phyloP scores from a whole-genome alignment of 306 rosid genomes.

The Senna tora region DNA sequence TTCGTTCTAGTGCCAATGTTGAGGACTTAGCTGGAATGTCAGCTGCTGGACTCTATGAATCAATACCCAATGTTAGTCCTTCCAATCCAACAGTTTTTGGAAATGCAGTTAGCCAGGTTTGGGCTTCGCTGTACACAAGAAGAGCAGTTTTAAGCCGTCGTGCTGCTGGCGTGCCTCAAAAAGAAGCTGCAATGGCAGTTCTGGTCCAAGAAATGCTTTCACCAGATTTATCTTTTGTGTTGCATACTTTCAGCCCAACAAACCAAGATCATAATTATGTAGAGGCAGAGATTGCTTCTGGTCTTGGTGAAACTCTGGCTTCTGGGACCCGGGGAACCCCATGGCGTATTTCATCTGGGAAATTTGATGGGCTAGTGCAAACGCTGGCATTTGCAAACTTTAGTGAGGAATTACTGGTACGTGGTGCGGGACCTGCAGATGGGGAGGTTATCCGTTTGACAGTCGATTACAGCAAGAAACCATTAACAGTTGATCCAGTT shows the following conservation, averaged over 20 bases:
- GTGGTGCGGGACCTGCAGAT: slow-evolving; percentile 78
- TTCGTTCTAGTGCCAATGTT: slow-evolving; percentile 93
- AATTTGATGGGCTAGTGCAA: slow-evolving; percentile 72
- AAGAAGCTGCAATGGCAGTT: slow-evolving; percentile 88
- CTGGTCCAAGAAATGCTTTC: slow-evolving; percentile 97
- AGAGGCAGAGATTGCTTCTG: slow-evolving; percentile 94
- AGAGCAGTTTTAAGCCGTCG: slow-evolving; percentile 90
- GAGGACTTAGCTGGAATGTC: slow-evolving; percentile 99
- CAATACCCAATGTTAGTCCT: slow-evolving; percentile 93
- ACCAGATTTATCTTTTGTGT: slow-evolving; percentile 89
- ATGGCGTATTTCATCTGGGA: slow-evolving; percentile 84
- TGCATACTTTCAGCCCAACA: slow-evolving; percentile 79
- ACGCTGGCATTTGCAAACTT: slow-evolving; percentile 91
- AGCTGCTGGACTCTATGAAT: slow-evolving; percentile 95
- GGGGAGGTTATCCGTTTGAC: slow-evolving; percentile 84
- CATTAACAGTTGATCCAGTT: slow-evolving; percentile 67
- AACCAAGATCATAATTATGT: slow-evolving; percentile 69
- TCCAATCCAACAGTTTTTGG: slow-evolving; percentile 69
- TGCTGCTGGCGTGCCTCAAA: slow-evolving; percentile 81
- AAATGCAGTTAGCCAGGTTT: slow-evolving; percentile 71
- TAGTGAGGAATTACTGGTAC: slow-evolving; percentile 83
- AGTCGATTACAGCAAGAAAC: slow-evolving; percentile 91
- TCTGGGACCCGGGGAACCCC: slow-evolving; percentile 96
- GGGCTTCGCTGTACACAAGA: slow-evolving; percentile 93
- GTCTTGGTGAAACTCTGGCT: slow-evolving; percentile 97